Evolutionary conservation across 495 filamentous ascomycete genomes (phyloP).

Genomic region (Penicillium psychrofluorescens): DNA sequence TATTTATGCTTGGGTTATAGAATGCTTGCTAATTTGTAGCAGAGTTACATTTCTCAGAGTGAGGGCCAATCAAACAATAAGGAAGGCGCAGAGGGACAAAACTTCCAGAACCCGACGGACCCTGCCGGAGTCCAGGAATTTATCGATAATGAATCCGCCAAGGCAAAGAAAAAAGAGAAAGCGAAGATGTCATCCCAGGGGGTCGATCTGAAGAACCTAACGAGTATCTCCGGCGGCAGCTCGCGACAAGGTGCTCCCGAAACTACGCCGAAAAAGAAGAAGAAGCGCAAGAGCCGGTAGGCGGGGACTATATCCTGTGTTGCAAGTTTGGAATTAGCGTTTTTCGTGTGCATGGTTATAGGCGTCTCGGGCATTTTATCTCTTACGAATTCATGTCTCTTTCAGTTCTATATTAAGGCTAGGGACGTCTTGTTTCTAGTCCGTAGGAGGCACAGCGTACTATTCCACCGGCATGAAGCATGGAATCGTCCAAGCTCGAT

Average conservation of each 20-base stretch:
- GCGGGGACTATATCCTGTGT: background rate
- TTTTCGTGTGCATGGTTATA: slow-evolving; percentile 4
- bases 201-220: slow-evolving; percentile 18
- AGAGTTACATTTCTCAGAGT: too few species aligned
- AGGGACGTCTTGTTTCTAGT: too few species aligned
- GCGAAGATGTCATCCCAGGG: slow-evolving; percentile 1
- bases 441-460: too few species aligned
- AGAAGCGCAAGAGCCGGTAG: slow-evolving; percentile 29
- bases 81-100: slow-evolving; percentile 11
- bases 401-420: too few species aligned
- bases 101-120: background rate
- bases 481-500: too few species aligned
- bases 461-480: too few species aligned
- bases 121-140: slow-evolving; percentile 5
- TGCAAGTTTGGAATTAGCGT: background rate
- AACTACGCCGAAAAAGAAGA: slow-evolving; percentile 17
- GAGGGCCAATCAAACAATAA: background rate
- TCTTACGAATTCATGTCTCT: too few species aligned
- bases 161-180: slow-evolving; percentile 10
- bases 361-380: slow-evolving; percentile 1
- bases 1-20: slow-evolving; percentile 1
- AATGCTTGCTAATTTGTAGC: too few species aligned
- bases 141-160: slow-evolving; percentile 9
- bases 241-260: slow-evolving; percentile 6
- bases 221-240: slow-evolving; percentile 25